Percentiles rank a stretch among this genome's conserved stretches.
Evolutionary conservation across 2,329 filamentous ascomycete species (phyloP).

Genomic region (Colletotrichum sp.): DNA sequence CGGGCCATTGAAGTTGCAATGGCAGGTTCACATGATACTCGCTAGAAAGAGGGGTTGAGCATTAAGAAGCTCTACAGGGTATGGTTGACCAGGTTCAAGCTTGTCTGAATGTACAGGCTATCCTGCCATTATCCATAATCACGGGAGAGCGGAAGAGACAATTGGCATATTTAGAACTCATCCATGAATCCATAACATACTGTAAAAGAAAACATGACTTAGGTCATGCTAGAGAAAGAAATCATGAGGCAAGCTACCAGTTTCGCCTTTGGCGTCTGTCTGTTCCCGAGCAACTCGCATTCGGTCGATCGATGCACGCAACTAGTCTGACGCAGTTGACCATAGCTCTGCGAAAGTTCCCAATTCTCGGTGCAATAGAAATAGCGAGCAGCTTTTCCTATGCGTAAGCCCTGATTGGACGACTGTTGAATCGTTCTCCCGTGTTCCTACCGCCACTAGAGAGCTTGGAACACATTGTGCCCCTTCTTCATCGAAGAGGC

Average conservation of each 20-base stretch:
- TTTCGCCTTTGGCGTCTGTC: background rate
- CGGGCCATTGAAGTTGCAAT: background rate
- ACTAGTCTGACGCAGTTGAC: background rate
- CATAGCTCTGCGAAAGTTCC: background rate
- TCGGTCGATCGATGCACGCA: background rate
- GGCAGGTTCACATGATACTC: conserved; percentile 11
- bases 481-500: background rate
- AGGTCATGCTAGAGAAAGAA: background rate
- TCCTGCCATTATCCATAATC: background rate
- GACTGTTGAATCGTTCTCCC: background rate
- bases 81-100: background rate
- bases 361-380: background rate
- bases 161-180: background rate
- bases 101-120: background rate
- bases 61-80: background rate
- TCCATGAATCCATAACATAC: background rate
- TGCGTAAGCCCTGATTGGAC: background rate
- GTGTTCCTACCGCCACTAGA: background rate
- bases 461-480: background rate
- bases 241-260: background rate
- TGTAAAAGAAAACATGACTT: background rate
- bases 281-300: background rate
- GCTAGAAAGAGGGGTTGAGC: background rate
- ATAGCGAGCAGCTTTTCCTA: background rate
- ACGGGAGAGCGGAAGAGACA: background rate